Evolutionary conservation across 176 grass and related monocot genomes (phyloP).

Genomic region (Elymus sibiricus): DNA sequence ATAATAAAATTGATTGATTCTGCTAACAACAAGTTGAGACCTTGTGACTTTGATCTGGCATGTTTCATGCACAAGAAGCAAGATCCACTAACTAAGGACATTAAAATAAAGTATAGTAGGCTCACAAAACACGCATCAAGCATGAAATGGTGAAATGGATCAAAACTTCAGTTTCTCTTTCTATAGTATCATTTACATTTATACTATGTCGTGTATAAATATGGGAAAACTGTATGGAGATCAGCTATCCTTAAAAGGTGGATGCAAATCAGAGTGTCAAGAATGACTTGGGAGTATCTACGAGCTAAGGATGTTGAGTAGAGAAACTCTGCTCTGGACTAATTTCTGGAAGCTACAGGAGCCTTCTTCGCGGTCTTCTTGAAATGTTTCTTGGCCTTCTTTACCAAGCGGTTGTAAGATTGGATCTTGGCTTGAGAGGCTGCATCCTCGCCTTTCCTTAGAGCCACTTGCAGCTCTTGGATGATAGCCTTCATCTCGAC

Average conservation of each 20-base stretch:
- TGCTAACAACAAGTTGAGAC: too few species aligned
- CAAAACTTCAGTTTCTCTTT: neutral
- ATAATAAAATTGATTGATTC: too few species aligned
- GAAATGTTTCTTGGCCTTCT: too few species aligned
- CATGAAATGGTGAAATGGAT: neutral
- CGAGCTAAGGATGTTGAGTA: conserved; percentile 22
- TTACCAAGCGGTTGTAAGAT: too few species aligned
- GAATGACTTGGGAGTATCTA: neutral
- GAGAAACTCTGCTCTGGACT: conserved; percentile 28
- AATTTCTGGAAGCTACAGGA: neutral
- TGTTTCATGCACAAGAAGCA: too few species aligned
- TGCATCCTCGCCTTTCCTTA: neutral
- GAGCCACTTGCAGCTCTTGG: neutral
- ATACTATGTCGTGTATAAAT: neutral
- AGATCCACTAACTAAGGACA: too few species aligned
- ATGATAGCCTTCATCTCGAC: neutral
- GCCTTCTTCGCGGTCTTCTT: too few species aligned
- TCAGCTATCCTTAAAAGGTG: neutral
- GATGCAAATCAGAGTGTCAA: neutral
- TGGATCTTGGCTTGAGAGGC: too few species aligned
- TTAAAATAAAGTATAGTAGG: neutral
- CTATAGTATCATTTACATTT: neutral
- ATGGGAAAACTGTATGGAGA: conserved; percentile 2
- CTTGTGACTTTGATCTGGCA: too few species aligned
- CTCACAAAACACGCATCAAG: neutral